A percentile compares a stretch with the other conserved stretches of the same genome.
Conservation (phyloP, 2,329 filamentous ascomycete genomes). For the Arthrinium puccinioides region DNA sequence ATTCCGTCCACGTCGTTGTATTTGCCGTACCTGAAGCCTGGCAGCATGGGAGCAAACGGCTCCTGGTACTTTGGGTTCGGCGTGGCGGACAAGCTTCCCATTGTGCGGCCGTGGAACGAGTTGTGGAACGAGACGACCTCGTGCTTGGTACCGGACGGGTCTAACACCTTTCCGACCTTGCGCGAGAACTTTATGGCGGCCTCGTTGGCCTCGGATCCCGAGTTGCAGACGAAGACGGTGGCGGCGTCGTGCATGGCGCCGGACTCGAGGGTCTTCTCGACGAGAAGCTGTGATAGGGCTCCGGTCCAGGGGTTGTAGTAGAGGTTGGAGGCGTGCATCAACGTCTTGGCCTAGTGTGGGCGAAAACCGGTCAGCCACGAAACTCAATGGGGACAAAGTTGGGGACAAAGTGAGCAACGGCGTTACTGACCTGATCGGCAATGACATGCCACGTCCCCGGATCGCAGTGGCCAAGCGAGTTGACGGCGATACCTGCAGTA, state of each 20-base stretch:
- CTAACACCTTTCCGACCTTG: conserved; percentile 74
- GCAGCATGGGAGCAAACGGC: conserved; percentile 91
- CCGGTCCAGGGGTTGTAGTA: conserved; percentile 98
- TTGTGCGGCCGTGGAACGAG: conserved; percentile 93
- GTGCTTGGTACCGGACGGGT: conserved; percentile 64
- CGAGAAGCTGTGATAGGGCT: conserved; percentile 74
- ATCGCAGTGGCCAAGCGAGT: conserved; percentile 85
- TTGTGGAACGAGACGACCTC: conserved; percentile 87
- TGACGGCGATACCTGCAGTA: conserved; percentile 93
- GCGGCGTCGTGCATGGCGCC: conserved; percentile 76
- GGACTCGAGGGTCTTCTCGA: conserved; percentile 71
- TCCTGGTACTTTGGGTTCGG: conserved; percentile 97
- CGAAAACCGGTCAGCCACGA: neutral
- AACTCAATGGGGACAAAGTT: neutral
- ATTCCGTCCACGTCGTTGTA: conserved; percentile 77
- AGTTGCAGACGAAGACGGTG: conserved; percentile 91
- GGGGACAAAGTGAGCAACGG: neutral
- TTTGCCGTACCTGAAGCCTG: conserved; percentile 79
- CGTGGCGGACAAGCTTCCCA: conserved; percentile 91
- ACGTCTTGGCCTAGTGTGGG: conserved; percentile 50
- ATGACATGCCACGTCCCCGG: conserved; percentile 68
- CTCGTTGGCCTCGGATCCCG: conserved; percentile 94
- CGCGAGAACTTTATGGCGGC: conserved; percentile 95
- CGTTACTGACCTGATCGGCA: conserved; percentile 58
- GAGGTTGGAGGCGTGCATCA: conserved; percentile 90